A percentile compares a stretch with the other conserved stretches of the same genome.
These are phyloP conservation scores for Thalassiosira exigua DNA, from an alignment of 352 stramenopile species.

Conservation along the genomic window DNA sequence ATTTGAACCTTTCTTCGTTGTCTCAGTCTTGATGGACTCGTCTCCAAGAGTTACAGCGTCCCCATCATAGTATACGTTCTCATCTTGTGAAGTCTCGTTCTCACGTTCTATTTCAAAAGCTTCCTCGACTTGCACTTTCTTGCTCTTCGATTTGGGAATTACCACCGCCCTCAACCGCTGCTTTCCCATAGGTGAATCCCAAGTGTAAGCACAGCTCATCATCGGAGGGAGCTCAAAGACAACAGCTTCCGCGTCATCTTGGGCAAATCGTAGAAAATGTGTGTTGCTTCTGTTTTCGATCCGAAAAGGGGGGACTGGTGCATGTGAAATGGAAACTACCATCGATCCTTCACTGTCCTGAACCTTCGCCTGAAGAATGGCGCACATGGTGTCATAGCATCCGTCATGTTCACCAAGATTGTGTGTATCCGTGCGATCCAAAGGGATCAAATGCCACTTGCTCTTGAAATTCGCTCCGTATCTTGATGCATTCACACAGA, in stretches of 20 bases:
- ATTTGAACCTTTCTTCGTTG: not conserved
- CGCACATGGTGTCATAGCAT: conserved; percentile 29
- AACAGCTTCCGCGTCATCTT: conserved; percentile 61
- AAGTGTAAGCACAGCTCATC: conserved; percentile 61
- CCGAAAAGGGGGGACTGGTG: conserved; percentile 45
- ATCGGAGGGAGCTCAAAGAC: conserved; percentile 67
- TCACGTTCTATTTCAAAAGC: not conserved
- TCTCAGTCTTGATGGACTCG: not conserved
- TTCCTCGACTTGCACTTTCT: not conserved
- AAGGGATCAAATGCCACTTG: conserved; percentile 40
- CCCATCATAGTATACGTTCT: not conserved
- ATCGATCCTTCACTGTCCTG: conserved; percentile 15
- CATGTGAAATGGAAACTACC: conserved; percentile 45
- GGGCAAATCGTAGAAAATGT: conserved; percentile 60
- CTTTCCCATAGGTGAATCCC: conserved; percentile 59
- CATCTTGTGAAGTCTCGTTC: not conserved
- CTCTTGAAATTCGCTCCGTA: conserved; percentile 7
- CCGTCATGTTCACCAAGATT: conserved; percentile 38
- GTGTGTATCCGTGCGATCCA: conserved; percentile 21
- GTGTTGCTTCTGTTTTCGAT: conserved; percentile 62
- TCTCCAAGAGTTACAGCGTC: not conserved
- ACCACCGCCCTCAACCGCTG: conserved; percentile 51
- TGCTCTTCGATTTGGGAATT: conserved; percentile 11
- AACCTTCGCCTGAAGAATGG: conserved; percentile 29
- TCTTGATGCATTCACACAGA: conserved; percentile 49